Conservation (phyloP, 2,329 filamentous ascomycete genomes). For the Fusarium citri region DNA sequence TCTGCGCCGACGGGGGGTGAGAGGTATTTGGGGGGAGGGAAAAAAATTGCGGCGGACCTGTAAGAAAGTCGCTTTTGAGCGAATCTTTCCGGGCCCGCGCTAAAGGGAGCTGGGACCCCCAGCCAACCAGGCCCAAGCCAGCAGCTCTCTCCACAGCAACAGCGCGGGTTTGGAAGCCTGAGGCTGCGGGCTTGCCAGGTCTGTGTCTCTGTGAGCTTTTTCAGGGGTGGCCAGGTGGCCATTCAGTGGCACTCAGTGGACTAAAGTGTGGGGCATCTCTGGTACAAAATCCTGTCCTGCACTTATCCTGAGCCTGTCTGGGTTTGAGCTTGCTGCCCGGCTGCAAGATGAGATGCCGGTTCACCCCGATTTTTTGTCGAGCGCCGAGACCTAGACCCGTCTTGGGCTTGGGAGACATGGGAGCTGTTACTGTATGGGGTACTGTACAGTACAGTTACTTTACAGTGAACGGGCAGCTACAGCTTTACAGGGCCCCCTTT, state of each 20-base stretch:
- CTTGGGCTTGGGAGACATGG: conserved; percentile 30
- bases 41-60: conserved; percentile 64
- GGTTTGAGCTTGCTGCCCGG: conserved; percentile 37
- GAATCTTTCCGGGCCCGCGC: conserved; percentile 63
- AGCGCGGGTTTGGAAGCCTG: conserved; percentile 49
- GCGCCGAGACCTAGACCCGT: conserved; percentile 48
- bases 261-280: conserved; percentile 28
- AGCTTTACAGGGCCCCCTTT: neutral
- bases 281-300: conserved; percentile 36
- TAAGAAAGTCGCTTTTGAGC: conserved; percentile 62
- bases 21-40: conserved; percentile 56
- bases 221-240: conserved; percentile 42
- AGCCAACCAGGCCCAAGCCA: conserved; percentile 39
- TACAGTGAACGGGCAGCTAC: neutral
- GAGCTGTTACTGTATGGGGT: conserved; percentile 37
- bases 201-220: conserved; percentile 23
- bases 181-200: conserved; percentile 46
- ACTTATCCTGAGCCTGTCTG: conserved; percentile 11
- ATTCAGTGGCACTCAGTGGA: conserved; percentile 34
- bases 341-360: conserved; percentile 51
- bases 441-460: conserved; percentile 20
- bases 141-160: conserved; percentile 50
- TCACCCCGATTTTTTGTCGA: conserved; percentile 51
- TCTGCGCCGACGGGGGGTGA: conserved; percentile 58
- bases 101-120: conserved; percentile 49